phyloP scores from a whole-genome alignment of 108 stramenopile species.

The Seminavis robusta region DNA sequence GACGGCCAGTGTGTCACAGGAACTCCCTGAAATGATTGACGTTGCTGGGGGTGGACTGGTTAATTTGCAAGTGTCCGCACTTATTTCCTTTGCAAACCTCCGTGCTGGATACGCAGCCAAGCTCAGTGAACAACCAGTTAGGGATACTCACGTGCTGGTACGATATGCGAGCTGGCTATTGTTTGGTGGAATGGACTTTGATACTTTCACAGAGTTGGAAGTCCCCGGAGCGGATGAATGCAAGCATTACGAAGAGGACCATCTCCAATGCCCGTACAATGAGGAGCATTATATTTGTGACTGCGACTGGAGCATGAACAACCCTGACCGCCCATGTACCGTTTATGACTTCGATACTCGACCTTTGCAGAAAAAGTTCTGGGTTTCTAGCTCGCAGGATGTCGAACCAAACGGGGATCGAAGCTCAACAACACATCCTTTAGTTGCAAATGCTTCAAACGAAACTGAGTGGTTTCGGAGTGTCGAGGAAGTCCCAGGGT shows the following conservation, averaged over 20 bases:
- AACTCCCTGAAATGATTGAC: conserved; percentile 5
- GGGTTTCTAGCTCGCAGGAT: no score
- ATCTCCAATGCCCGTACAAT: conserved; percentile 43
- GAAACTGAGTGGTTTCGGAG: no score
- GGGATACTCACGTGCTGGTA: conserved; percentile 27
- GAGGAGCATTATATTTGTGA: neutral
- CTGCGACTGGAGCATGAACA: no score
- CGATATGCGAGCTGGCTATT: conserved; percentile 36
- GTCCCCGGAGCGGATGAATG: neutral
- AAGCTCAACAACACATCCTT: no score
- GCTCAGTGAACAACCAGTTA: conserved; percentile 6
- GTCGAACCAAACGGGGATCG: no score
- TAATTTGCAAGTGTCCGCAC: conserved; percentile 3
- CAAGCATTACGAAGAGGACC: neutral
- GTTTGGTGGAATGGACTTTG: conserved; percentile 34
- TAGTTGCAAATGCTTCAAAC: no score
- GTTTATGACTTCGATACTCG: no score
- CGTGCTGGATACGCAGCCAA: conserved; percentile 24
- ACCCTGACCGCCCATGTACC: no score
- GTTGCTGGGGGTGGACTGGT: conserved; percentile 19
- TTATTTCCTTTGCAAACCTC: conserved; percentile 7
- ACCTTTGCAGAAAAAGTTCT: no score
- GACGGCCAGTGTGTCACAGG: conserved; percentile 7
- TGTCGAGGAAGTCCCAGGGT: no score
- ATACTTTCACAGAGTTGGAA: conserved; percentile 11